phyloP scores from a whole-genome alignment of 805 yeast genomes.

The Metschnikowia matae region DNA sequence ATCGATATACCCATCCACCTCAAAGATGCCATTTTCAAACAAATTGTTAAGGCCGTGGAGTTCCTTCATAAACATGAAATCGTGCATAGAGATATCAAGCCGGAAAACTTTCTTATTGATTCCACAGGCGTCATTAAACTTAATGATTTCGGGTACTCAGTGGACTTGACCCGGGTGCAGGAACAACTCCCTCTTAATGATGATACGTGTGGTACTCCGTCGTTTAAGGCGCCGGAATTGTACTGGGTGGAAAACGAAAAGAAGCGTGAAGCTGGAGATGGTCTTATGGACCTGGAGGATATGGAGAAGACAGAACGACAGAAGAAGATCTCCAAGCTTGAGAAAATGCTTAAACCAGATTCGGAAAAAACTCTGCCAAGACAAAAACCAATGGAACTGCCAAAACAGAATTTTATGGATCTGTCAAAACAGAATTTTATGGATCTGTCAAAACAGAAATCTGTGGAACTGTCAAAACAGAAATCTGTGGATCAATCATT shows the following conservation, averaged over 20 bases:
- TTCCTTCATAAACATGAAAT: conserved; percentile 41
- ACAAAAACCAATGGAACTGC: not conserved
- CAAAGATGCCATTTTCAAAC: conserved; percentile 45
- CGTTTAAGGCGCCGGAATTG: conserved; percentile 55
- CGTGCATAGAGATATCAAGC: conserved; percentile 51
- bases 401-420: no score
- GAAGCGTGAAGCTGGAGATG: not conserved
- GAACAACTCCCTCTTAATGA: conserved; percentile 19
- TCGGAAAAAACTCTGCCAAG: not conserved
- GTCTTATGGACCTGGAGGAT: not conserved
- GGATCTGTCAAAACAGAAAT: no score
- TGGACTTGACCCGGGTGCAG: conserved; percentile 27
- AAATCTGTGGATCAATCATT: no score
- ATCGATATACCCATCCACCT: conserved; percentile 29
- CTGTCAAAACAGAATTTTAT: no score
- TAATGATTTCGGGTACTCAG: conserved; percentile 50
- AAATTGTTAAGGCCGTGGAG: conserved; percentile 41
- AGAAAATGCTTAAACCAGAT: not conserved
- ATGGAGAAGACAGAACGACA: conserved; percentile 5
- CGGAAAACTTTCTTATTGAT: conserved; percentile 50
- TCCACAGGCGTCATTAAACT: conserved; percentile 41
- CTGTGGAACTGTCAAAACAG: no score
- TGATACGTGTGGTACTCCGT: conserved; percentile 45
- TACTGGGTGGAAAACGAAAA: conserved; percentile 22
- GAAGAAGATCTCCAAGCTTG: conserved; percentile 4